Conservation (phyloP, 1,284 basidiomycete species). For the Malassezia pachydermatis region DNA sequence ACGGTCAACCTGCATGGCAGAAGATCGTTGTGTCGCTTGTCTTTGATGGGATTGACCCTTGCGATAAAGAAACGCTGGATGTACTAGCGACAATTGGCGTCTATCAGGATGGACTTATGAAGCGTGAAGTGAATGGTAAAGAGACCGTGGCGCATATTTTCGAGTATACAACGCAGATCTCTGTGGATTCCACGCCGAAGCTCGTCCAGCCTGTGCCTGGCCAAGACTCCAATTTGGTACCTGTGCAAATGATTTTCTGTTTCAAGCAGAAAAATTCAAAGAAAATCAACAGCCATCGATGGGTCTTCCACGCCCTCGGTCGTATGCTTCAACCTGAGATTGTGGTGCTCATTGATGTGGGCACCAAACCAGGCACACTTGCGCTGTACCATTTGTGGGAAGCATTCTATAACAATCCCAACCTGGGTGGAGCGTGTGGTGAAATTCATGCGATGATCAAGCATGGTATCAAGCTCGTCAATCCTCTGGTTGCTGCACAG, state of each 20-base stretch:
- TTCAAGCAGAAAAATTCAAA: slow-evolving; percentile 93
- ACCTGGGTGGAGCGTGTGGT: slow-evolving; percentile 46
- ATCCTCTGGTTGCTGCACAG: slow-evolving; percentile 60
- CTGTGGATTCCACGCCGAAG: slow-evolving; percentile 76
- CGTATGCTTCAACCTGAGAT: slow-evolving; percentile 53
- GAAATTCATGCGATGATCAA: slow-evolving; percentile 48
- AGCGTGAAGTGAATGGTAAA: slow-evolving; percentile 77
- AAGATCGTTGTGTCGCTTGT: slow-evolving; percentile 74
- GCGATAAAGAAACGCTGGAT: slow-evolving; percentile 63
- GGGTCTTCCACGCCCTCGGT: slow-evolving; percentile 95
- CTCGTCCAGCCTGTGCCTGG: slow-evolving; percentile 71
- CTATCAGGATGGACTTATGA: slow-evolving; percentile 70
- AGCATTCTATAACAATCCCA: slow-evolving; percentile 45
- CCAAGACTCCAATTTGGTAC: slow-evolving; percentile 69
- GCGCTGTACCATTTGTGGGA: slow-evolving; percentile 47
- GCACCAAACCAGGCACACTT: slow-evolving; percentile 45
- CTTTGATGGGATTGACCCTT: slow-evolving; percentile 84
- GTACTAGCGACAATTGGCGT: slow-evolving; percentile 50
- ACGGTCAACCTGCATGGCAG: slow-evolving; percentile 68
- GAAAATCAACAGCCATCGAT: slow-evolving; percentile 56
- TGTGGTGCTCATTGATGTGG: slow-evolving; percentile 45
- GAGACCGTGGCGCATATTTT: slow-evolving; percentile 76
- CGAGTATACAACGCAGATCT: slow-evolving; percentile 56
- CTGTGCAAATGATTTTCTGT: slow-evolving; percentile 88
- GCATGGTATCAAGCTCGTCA: slow-evolving; percentile 43